Evolutionary conservation across 23 red algal genomes (phyloP).

Genomic region (Agarophyton chilense): DNA sequence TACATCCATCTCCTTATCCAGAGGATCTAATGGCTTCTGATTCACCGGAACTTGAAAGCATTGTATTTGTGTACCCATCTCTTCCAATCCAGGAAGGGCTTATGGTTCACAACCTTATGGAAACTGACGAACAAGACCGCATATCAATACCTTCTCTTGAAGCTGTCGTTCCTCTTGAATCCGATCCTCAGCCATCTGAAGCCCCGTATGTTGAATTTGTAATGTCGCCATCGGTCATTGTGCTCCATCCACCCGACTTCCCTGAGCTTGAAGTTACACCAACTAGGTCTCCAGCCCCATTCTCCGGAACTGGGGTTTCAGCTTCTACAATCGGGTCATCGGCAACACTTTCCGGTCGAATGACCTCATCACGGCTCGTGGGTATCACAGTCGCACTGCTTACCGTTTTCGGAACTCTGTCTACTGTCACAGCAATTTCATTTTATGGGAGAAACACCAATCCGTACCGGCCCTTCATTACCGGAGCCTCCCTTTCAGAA

Average conservation of each 20-base stretch:
- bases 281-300: background rate
- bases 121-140: background rate
- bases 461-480: conserved; percentile 23
- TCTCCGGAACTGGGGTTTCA: background rate
- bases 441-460: conserved; percentile 22
- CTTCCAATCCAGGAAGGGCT: background rate
- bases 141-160: background rate
- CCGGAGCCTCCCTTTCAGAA: conserved; percentile 3
- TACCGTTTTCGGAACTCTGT: background rate
- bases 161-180: background rate
- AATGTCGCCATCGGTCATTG: background rate
- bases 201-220: background rate
- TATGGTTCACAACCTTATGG: background rate
- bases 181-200: background rate
- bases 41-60: background rate
- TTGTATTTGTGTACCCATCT: background rate
- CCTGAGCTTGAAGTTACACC: background rate
- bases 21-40: background rate
- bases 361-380: background rate
- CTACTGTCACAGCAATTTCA: background rate
- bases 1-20: background rate
- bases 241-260: background rate
- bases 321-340: background rate
- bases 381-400: background rate
- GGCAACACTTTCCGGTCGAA: background rate